Conservation (phyloP, 257 asterid species). For the Nicotiana sylvestris region DNA sequence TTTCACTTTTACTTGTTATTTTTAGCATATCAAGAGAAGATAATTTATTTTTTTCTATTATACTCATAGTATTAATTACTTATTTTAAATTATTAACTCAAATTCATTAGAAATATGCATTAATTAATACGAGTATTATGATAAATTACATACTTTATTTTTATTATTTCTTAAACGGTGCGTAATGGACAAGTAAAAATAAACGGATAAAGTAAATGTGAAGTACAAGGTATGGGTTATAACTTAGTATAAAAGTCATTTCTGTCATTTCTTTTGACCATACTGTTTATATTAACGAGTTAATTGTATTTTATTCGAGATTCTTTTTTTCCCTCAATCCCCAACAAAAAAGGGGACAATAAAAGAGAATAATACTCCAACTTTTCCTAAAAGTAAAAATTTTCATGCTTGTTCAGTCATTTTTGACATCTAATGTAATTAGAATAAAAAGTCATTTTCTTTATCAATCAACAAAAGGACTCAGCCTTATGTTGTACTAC, state of each 20-base stretch:
- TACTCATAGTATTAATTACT: no score
- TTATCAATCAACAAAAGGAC: no score
- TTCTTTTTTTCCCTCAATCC: not conserved
- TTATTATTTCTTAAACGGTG: no score
- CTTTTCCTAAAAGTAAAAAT: not conserved
- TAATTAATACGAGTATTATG: no score
- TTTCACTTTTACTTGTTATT: no score
- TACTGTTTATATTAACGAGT: not conserved
- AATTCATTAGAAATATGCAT: no score
- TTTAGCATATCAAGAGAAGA: no score
- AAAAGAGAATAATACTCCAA: not conserved
- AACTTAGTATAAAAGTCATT: not conserved
- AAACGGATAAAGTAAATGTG: not conserved
- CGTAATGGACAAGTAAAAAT: no score
- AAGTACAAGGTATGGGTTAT: not conserved
- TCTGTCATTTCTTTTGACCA: not conserved
- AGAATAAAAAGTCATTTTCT: not conserved
- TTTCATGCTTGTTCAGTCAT: constrained; percentile 1
- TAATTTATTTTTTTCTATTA: no score
- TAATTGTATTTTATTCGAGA: constrained; percentile 1
- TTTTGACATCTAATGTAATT: not conserved
- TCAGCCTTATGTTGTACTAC: no score
- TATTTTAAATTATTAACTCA: no score
- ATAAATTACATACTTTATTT: no score
- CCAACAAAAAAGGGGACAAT: not conserved